Evolutionary conservation across 139 green algal genomes (phyloP), one percentile per base, ranked within the genome.

Genomic region (Chlorella sorokiniana): DNA sequence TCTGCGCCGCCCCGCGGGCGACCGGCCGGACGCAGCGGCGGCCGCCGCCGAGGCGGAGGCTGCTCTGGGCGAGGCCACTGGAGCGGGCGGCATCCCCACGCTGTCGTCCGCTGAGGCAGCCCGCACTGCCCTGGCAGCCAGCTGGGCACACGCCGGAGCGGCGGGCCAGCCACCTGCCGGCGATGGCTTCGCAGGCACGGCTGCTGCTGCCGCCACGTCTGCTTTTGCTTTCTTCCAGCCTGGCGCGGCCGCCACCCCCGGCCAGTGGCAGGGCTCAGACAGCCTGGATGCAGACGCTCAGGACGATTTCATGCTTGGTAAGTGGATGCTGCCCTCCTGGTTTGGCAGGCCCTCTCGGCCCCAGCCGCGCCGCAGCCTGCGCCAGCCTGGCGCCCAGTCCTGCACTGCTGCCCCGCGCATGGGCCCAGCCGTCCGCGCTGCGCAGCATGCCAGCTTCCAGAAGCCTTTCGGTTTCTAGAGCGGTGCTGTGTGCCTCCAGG

Each of bases 281-380:
- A 31, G 41, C 44, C 44, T 45, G 70, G 54, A 79, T 9, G 51
- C 73, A 5, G 52, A 42, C 8, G 37, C 54, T 11, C 37, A 79
- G 22, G 73, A 52, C 4, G 73, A 79, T 4, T 79, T 51, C 11
- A 8, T 79, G 37, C 73, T 79, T 6, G 52, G 73, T 79, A 37
- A 48, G 64, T 10, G 1, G 59, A 38, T 7, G 63, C 35, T 70
- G 63, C 16, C 9, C 33, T 38, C 4, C n/a, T n/a, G 48, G 14
- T 56, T 56, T 56, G 16, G 48, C 48, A n/a, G n/a, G n/a, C n/a
- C n/a, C n/a, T n/a, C n/a, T n/a, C n/a, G n/a, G n/a, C n/a, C n/a
- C n/a, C n/a, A n/a, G n/a, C n/a, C n/a, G n/a, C n/a, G n/a, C n/a
- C n/a, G n/a, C n/a, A n/a, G n/a, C n/a, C n/a, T n/a, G n/a, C n/a